Percentiles rank a stretch among this genome's conserved stretches.
phyloP scores from a whole-genome alignment of 768 basidiomycete species.

The Collybia nuda region DNA sequence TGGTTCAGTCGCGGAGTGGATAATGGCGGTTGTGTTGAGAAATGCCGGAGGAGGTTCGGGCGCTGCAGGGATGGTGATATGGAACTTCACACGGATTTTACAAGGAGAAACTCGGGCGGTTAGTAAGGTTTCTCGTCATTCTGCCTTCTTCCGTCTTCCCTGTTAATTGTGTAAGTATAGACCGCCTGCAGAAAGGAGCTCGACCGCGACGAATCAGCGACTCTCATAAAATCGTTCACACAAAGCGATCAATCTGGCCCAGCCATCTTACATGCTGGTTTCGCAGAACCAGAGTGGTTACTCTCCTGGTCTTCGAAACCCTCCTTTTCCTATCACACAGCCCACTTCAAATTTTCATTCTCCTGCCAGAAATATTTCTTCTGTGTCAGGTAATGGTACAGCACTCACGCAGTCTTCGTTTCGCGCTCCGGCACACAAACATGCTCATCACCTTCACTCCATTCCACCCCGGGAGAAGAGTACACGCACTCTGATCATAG shows the following conservation, averaged over 20 bases:
- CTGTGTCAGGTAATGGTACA: slow-evolving; percentile 11
- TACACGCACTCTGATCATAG: slow-evolving; percentile 84
- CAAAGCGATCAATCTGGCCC: not conserved
- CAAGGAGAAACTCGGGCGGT: no score
- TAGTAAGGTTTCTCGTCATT: no score
- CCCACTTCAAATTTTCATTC: not conserved
- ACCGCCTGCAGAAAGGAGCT: no score
- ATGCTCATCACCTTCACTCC: slow-evolving; percentile 85
- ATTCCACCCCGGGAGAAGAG: slow-evolving; percentile 88
- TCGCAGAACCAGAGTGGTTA: not conserved
- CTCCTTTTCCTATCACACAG: not conserved
- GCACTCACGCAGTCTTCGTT: slow-evolving; percentile 35
- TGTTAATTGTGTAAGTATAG: no score
- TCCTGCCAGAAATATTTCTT: slow-evolving; percentile 4
- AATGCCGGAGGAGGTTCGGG: no score
- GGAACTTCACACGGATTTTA: no score
- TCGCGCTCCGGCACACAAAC: slow-evolving; percentile 79
- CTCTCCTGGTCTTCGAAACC: slow-evolving; percentile 1
- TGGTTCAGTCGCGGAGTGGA: no score
- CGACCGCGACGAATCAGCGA: no score
- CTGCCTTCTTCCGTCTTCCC: no score
- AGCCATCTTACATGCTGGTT: not conserved
- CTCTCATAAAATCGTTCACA: no score
- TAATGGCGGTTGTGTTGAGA: no score
- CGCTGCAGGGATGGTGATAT: no score